Base-by-base conservation (phyloP, 345 rosid species). In the Carallia pectinifolia region DNA sequence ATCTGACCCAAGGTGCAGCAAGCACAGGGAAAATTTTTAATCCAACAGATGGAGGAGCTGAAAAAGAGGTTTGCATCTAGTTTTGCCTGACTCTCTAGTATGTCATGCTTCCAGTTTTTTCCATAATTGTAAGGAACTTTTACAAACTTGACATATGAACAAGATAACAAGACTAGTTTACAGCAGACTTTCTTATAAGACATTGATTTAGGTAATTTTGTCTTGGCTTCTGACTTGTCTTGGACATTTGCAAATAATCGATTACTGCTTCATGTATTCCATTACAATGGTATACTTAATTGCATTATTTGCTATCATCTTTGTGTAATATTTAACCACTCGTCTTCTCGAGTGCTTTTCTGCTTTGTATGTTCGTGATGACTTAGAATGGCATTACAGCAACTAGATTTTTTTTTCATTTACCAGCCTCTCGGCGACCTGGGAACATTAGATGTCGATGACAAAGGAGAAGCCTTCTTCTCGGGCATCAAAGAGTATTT, bases 371-470 rank as follows among this genome's bases (percentile, higher is more conserved):
- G 4, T 56, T 66, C 29, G 2, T 19, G 33, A 40, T 48, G 39
- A 33, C 8, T 54, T 65, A 54, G 64, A 65, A 39, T 53, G 18
- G 15, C 37, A 12, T 44, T 16, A 12, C 71, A 58, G 47, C 66
- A 69, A 4, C 5, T 9, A 34, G 62, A 69, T 39, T 39, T 62
- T 37, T 33, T 33, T 33, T 33, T 33, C 27, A 59, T 78, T 56
- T 59, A 62, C 71, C 69, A 95, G 97, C 85, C 87, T 54, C 79
- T 91, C 40, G 99, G 99, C 0, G 93, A 91, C 97, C 96, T 95
- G 97, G 88, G 97, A 92, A 90, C 97, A 86, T 75, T 95, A 40
- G 81, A 86, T 59, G 87, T 73, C 31, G 83, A 85, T 69, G 73
- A 81, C 60, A 90, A 84, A 63, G 97, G 96, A 4, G 97, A 92